A percentile compares a stretch with the other conserved stretches of the same genome.
These are phyloP conservation scores for Cercospora citrullina DNA, from an alignment of 2,329 filamentous ascomycete species.

Conservation along the genomic window DNA sequence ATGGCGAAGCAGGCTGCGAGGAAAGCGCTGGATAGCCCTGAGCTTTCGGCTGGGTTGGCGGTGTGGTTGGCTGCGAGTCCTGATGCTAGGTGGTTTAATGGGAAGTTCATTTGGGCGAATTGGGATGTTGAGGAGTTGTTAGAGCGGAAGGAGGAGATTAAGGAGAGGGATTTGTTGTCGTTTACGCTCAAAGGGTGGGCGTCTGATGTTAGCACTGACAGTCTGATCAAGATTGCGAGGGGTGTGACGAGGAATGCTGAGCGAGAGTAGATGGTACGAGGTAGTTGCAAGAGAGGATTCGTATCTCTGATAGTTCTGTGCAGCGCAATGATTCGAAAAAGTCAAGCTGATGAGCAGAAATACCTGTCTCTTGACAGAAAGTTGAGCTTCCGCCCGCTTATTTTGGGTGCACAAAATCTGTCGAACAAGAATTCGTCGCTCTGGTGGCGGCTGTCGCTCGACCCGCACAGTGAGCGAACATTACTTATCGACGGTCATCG, in stretches of 20 bases:
- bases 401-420: too few species aligned
- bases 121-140: conserved; percentile 24
- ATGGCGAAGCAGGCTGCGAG: conserved; percentile 11
- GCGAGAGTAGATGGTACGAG: neutral
- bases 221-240: conserved; percentile 13
- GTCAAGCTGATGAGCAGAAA: neutral
- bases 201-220: conserved; percentile 2
- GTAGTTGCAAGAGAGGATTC: too few species aligned
- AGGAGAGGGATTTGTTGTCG: neutral
- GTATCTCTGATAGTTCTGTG: too few species aligned
- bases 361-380: neutral
- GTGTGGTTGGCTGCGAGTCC: conserved; percentile 41
- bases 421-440: too few species aligned
- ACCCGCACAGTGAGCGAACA: neutral
- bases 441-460: neutral
- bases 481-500: conserved; percentile 43
- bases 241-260: conserved; percentile 18
- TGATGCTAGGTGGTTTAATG: conserved; percentile 33
- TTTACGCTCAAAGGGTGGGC: conserved; percentile 17
- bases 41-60: neutral
- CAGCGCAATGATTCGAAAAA: too few species aligned
- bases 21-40: conserved; percentile 7
- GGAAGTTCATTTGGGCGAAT: conserved; percentile 27
- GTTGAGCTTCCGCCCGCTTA: neutral
- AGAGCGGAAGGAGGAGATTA: conserved; percentile 18